These are phyloP conservation scores for Globisporangium ultimum DNA, from an alignment of 352 stramenopile genomes.

Conservation along the genomic window DNA sequence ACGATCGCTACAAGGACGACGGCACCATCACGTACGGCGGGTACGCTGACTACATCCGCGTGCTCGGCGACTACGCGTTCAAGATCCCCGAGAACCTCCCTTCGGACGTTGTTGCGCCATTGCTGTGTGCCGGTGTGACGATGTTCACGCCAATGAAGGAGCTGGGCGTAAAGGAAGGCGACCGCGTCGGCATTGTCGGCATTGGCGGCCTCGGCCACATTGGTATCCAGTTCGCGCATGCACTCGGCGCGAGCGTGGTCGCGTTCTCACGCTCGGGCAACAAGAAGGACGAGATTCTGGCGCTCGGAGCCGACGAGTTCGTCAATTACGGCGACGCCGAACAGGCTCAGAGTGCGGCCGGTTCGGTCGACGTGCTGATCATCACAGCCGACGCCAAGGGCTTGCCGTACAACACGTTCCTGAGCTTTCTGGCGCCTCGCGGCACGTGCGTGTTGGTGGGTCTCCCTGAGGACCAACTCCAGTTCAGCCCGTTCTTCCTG, in stretches of 20 bases:
- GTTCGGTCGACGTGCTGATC: slow-evolving; percentile 60
- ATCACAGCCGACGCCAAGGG: slow-evolving; percentile 57
- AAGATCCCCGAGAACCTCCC: slow-evolving; percentile 67
- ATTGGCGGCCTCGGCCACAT: slow-evolving; percentile 86
- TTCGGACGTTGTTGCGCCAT: slow-evolving; percentile 45
- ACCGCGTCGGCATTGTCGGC: slow-evolving; percentile 71
- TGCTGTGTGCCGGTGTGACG: slow-evolving; percentile 87
- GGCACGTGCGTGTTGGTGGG: slow-evolving; percentile 64
- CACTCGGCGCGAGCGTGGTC: slow-evolving; percentile 49
- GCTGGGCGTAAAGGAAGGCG: slow-evolving; percentile 35
- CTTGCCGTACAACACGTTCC: slow-evolving; percentile 39
- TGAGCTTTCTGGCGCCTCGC: slow-evolving; percentile 39
- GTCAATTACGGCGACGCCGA: slow-evolving; percentile 40
- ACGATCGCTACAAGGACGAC: slow-evolving; percentile 29
- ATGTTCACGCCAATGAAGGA: slow-evolving; percentile 70
- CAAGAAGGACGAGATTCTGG: slow-evolving; percentile 53
- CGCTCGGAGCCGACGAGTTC: slow-evolving; percentile 63
- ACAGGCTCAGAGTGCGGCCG: slow-evolving; percentile 14
- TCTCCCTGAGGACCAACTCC: slow-evolving; percentile 45
- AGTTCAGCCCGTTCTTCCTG: slow-evolving; percentile 40
- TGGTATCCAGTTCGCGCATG: slow-evolving; percentile 79
- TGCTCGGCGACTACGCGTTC: slow-evolving; percentile 61
- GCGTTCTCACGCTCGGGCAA: slow-evolving; percentile 58
- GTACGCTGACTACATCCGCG: slow-evolving; percentile 69
- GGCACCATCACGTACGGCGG: slow-evolving; percentile 39